These are phyloP conservation scores for Heterobasidion irregulare DNA, from an alignment of 1,284 basidiomycete genomes.

Conservation along the genomic window DNA sequence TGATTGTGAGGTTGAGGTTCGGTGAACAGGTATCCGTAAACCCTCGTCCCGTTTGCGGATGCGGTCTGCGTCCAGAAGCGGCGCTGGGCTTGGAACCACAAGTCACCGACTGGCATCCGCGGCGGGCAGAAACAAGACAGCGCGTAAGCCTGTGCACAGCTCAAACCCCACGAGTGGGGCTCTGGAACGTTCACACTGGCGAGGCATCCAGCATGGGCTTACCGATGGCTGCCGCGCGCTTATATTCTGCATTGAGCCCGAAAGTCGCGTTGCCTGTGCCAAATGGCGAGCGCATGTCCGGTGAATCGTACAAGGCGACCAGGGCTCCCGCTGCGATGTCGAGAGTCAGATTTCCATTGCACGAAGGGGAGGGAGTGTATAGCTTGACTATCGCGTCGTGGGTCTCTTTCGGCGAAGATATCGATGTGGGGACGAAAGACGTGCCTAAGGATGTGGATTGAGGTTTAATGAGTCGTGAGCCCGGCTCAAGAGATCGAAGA, in stretches of 20 bases:
- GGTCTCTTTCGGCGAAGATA: slow-evolving; percentile 23
- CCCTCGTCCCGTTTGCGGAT: slow-evolving; percentile 28
- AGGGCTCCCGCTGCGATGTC: slow-evolving; percentile 17
- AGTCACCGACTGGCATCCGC: slow-evolving; percentile 26
- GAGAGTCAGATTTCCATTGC: slow-evolving; percentile 14
- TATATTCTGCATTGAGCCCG: slow-evolving; percentile 32
- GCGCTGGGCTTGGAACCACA: slow-evolving; percentile 31
- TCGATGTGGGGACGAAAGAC: slow-evolving; percentile 21
- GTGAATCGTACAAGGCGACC: slow-evolving; percentile 37
- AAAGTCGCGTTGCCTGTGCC: slow-evolving; percentile 43
- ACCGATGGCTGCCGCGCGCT: slow-evolving; percentile 36
- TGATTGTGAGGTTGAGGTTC: slow-evolving; percentile 25
- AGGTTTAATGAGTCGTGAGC: too few relatives aligned
- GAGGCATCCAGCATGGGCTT: neutral
- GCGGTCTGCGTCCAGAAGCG: slow-evolving; percentile 32
- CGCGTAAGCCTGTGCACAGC: too few relatives aligned
- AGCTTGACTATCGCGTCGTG: slow-evolving; percentile 19
- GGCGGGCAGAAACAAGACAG: neutral
- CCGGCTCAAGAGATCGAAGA: neutral
- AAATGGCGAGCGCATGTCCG: slow-evolving; percentile 40
- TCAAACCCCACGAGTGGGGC: too few relatives aligned
- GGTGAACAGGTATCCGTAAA: slow-evolving; percentile 40
- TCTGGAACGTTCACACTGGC: too few relatives aligned
- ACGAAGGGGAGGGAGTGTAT: slow-evolving; percentile 21
- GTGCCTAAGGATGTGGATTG: slow-evolving; percentile 23